Base-by-base conservation (phyloP, 306 rosid species). In the Geum urbanum region DNA sequence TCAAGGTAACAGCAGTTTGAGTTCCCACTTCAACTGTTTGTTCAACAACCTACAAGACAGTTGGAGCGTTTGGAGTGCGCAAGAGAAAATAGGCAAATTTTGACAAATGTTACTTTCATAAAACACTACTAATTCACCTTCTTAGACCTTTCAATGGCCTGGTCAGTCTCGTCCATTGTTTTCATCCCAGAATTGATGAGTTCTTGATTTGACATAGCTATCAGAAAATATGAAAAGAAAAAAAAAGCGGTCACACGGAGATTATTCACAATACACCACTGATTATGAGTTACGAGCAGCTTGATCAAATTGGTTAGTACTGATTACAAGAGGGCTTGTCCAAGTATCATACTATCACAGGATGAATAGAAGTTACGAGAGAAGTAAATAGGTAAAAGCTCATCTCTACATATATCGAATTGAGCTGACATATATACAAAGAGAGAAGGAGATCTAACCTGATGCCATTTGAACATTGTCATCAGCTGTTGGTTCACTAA, bases 141-240 rank as follows among this genome's bases (percentile, higher is more conserved):
- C 79, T 91, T 78, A 41, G 91, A 78, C 70, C 97, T 88, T 78
- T 87, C 95, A 77, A 95, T 91, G 56, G 90, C 92, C 84, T 91
- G 97, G 76, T 95, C 99, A 67, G 99, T 95, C 86, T 95, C 99
- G 54, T 95, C 88, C 95, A 95, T 91, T 74, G 88, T 86, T 82
- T 86, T 89, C 70, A 19, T 84, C 66, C 99, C 99, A 80, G 89
- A 84, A 79, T 81, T 65, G 39, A 95, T 19, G 64, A 95, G 96
- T 81, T 95, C 96, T 87, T 95, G 99, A 84, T 95, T 91, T 76
- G 99, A 76, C 99, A 95, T 89, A 58, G 89, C 99, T 91, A 82
- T 51, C 72, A 77, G 72, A 81, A 70, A 75, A 60, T 7, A 74
- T 50, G 73, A 24, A 24, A 18, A 56, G 73, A 24, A 24, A 18